Evolutionary conservation across 495 filamentous ascomycete species (phyloP).

Genomic region (Aspergillus bertholletiae): DNA sequence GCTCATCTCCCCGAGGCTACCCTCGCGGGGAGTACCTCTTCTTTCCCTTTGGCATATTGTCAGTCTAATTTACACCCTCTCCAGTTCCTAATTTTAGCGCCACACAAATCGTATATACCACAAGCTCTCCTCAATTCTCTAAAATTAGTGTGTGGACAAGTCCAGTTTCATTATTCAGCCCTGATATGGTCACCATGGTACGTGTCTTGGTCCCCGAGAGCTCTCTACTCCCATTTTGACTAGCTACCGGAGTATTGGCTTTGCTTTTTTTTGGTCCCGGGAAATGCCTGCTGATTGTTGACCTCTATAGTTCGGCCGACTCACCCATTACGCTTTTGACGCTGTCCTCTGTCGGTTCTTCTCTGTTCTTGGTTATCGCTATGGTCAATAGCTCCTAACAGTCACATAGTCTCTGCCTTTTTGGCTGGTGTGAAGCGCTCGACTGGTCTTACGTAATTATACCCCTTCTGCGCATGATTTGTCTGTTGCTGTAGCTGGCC

Average conservation of each 20-base stretch:
- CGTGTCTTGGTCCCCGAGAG: not conserved
- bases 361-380: not conserved
- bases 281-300: not conserved
- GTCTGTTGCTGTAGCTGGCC: not conserved
- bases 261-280: not conserved
- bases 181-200: constrained; percentile 19
- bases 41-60: not conserved
- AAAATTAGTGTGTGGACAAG: not conserved
- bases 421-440: constrained; percentile 95
- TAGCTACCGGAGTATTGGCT: not conserved
- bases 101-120: not conserved
- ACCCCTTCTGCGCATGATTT: constrained; percentile 1
- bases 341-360: constrained; percentile 75
- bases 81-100: not conserved
- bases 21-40: not conserved
- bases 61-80: not conserved
- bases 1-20: constrained; percentile 9
- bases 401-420: constrained; percentile 75
- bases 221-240: not conserved
- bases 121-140: not conserved
- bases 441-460: constrained; percentile 92
- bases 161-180: not conserved
- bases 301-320: constrained; percentile 67
- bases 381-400: constrained; percentile 16
- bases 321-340: constrained; percentile 95